Conservation (phyloP, 1,284 basidiomycete species). For the Wallemia ichthyophaga region DNA sequence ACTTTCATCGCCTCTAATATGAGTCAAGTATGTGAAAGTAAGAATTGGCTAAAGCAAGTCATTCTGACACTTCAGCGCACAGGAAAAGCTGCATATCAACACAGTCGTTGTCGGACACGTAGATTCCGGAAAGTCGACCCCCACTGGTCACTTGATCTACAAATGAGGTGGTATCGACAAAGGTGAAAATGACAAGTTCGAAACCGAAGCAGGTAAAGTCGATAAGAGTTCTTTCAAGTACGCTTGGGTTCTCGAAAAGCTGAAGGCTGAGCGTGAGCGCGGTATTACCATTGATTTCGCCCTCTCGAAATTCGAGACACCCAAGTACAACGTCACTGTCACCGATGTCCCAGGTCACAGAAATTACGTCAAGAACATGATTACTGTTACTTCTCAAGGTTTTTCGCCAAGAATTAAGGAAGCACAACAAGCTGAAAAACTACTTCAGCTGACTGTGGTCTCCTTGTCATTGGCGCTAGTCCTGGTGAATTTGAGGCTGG, state of each 20-base stretch:
- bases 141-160: conserved; percentile 17
- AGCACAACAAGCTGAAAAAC: not conserved
- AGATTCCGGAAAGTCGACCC: conserved; percentile 14
- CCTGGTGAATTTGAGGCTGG: conserved; percentile 99
- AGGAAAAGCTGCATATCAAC: conserved; percentile 66
- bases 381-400: conserved; percentile 88
- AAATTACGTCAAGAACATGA: conserved; percentile 99
- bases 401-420: not conserved
- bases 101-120: conserved; percentile 24
- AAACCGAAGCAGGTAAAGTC: conserved; percentile 16
- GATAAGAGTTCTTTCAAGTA: conserved; percentile 18
- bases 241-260: conserved; percentile 17
- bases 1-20: no score
- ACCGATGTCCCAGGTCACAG: conserved; percentile 98
- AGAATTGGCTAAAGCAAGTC: no score
- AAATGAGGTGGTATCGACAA: conserved; percentile 18
- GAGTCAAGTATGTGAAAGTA: no score
- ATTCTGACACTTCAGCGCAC: no score
- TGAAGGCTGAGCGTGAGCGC: conserved; percentile 90
- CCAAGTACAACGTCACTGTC: conserved; percentile 67
- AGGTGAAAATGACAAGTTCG: conserved; percentile 17
- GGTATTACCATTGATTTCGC: conserved; percentile 99
- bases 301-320: conserved; percentile 97
- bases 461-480: conserved; percentile 97
- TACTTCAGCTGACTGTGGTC: conserved; percentile 58